Evolutionary conservation across 208 protist species (phyloP).

Genomic region (Phytomonas francai): DNA sequence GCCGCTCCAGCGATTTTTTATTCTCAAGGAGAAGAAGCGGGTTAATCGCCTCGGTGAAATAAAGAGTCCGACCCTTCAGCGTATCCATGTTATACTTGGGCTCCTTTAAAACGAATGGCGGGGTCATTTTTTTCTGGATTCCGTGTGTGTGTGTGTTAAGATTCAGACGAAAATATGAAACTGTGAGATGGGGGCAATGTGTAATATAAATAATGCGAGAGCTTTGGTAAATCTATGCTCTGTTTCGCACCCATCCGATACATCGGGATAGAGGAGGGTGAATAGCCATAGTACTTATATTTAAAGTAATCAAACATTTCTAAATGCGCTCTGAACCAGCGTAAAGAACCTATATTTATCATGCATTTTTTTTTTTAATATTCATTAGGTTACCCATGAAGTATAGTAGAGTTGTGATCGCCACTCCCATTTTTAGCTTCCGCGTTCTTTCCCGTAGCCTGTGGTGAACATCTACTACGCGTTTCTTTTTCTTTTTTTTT

Average conservation of each 20-base stretch:
- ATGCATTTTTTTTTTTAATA: conserved; percentile 12
- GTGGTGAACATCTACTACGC: background rate
- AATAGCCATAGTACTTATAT: background rate
- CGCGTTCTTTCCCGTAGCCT: background rate
- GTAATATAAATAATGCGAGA: background rate
- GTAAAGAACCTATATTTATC: too few species aligned
- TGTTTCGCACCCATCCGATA: too few species aligned
- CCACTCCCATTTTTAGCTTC: too few species aligned
- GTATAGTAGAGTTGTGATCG: too few species aligned
- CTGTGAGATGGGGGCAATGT: background rate
- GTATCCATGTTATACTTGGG: conserved; percentile 79
- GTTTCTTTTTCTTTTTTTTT: background rate
- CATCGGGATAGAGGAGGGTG: too few species aligned
- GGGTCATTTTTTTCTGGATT: conserved; percentile 14
- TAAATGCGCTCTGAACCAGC: background rate
- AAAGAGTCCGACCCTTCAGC: conserved; percentile 67
- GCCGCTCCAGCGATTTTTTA: conserved; percentile 29
- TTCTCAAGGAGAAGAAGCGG: conserved; percentile 57
- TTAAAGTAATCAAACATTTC: background rate
- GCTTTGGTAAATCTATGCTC: too few species aligned
- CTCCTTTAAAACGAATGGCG: conserved; percentile 44
- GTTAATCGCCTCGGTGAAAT: conserved; percentile 85
- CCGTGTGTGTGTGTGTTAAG: conserved; percentile 11
- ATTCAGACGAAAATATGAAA: conserved; percentile 4
- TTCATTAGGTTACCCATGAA: too few species aligned